Percentiles rank a stretch among this genome's conserved stretches.
Evolutionary conservation across 352 stramenopile genomes (phyloP).

Genomic region (Phytophthora litchii): DNA sequence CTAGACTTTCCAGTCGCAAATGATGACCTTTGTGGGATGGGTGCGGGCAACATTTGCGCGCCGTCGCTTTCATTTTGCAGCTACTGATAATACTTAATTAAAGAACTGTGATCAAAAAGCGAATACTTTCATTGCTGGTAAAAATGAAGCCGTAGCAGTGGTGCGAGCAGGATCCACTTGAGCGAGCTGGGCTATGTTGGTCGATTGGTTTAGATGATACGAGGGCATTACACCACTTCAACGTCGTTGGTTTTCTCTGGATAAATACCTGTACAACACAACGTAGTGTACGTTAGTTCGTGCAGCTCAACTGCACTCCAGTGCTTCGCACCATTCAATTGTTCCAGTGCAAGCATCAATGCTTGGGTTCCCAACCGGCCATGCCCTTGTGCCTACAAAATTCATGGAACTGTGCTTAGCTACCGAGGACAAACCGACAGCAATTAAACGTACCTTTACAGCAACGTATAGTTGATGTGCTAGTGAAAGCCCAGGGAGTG

Average conservation of each 20-base stretch:
- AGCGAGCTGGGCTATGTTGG: neutral
- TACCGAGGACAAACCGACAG: neutral
- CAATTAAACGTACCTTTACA: conserved; percentile 56
- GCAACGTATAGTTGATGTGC: conserved; percentile 89
- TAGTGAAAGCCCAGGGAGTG: conserved; percentile 81
- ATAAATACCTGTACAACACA: conserved; percentile 45
- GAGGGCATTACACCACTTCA: conserved; percentile 39
- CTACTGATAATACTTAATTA: neutral
- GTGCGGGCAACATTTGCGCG: too few species aligned
- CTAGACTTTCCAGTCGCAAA: conserved; percentile 4
- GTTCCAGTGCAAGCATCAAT: conserved; percentile 87
- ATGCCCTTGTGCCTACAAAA: conserved; percentile 74
- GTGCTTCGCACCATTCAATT: conserved; percentile 71
- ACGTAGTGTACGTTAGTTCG: conserved; percentile 1
- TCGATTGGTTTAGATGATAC: conserved; percentile 11
- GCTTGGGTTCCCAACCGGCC: conserved; percentile 83
- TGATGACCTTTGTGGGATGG: too few species aligned
- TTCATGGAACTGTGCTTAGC: conserved; percentile 6
- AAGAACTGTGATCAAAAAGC: conserved; percentile 2
- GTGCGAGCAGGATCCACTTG: neutral
- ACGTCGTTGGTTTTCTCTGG: conserved; percentile 46
- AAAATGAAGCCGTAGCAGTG: conserved; percentile 12
- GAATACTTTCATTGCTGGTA: conserved; percentile 12
- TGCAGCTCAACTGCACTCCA: neutral
- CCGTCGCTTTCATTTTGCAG: neutral